Evolutionary conservation across 2,329 filamentous ascomycete genomes (phyloP), one percentile per base, ranked within the genome.

Genomic region (Diaporthe batatas): DNA sequence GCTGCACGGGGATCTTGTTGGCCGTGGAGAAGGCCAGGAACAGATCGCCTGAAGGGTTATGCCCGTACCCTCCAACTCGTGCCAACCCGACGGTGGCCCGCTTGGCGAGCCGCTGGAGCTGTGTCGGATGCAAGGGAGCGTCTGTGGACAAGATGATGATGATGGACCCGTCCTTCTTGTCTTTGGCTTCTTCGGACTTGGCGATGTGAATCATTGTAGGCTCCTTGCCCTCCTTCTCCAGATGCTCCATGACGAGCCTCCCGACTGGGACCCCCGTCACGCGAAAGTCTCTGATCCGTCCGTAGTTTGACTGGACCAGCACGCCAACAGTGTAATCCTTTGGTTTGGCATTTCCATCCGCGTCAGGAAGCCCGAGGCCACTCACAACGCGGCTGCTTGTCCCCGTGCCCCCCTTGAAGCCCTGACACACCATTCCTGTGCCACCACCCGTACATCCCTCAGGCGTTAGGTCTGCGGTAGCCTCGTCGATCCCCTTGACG

Each of bases 11-110:
- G 1, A 90, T 81, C 55, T 84, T 82, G 73, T 87, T 89, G 7
- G 84, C 90, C 0, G 91, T 93, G 10, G 90, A 92, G 73, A 93
- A 89, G 5, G 91, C 91, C 2, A 93, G 82, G 78, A 92, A 92
- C 73, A 93, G 89, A 74, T 93, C 91, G 0, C 91, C 91, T 0
- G 89, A 92, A 14, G 85, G 85, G 75, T 92, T 92, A 55, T 86
- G 84, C 0, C 90, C 91, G 73, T 89, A 88, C 2, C 90, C 89
- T 2, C 91, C 91, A 0, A 91, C 90, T 72, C 87, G 84, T 6
- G 87, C 83, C 0, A 93, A 79, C 0, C 91, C 91, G 1, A 92
- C 86, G 0, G 90, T 90, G 0, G 90, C 76, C 25, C 79, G 72
- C 74, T 77, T 79, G 18, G 80, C 80, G 11, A 81, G 74, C 39